Evolutionary conservation across 129 eudicot species (phyloP).

Genomic region (Apium graveolens): DNA sequence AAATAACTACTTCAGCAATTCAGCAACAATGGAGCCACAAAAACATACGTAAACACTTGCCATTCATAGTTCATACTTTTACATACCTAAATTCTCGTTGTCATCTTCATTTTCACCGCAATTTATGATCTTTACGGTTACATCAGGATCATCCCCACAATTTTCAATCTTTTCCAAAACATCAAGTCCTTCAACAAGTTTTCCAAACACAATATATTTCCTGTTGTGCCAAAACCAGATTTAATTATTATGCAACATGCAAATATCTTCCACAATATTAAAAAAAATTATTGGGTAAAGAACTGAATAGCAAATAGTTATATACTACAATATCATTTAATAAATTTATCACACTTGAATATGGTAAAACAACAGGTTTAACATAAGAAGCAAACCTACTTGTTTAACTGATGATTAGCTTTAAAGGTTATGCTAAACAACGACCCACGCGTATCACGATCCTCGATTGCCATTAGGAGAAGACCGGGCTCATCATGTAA

Average conservation of each 20-base stretch:
- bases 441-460: constrained; percentile 89
- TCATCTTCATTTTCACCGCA: constrained; percentile 72
- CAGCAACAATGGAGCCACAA: not conserved
- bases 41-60: not conserved
- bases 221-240: constrained; percentile 32
- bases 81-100: constrained; percentile 40
- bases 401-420: constrained; percentile 84
- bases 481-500: constrained; percentile 89
- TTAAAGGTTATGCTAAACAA: constrained; percentile 59
- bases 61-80: constrained; percentile 7
- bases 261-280: no score
- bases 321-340: not conserved
- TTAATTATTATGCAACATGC: not conserved
- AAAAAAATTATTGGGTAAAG: no score
- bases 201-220: constrained; percentile 76
- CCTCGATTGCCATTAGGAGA: constrained; percentile 76
- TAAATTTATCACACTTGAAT: not conserved
- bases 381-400: constrained; percentile 29
- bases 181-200: constrained; percentile 74
- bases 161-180: constrained; percentile 76
- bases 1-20: not conserved
- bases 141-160: constrained; percentile 73
- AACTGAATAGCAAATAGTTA: not conserved
- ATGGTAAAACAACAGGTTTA: not conserved
- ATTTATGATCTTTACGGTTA: constrained; percentile 72